These are phyloP conservation scores for Cercospora zeae-maydis DNA, from an alignment of 2,329 filamentous ascomycete genomes.

Conservation along the genomic window DNA sequence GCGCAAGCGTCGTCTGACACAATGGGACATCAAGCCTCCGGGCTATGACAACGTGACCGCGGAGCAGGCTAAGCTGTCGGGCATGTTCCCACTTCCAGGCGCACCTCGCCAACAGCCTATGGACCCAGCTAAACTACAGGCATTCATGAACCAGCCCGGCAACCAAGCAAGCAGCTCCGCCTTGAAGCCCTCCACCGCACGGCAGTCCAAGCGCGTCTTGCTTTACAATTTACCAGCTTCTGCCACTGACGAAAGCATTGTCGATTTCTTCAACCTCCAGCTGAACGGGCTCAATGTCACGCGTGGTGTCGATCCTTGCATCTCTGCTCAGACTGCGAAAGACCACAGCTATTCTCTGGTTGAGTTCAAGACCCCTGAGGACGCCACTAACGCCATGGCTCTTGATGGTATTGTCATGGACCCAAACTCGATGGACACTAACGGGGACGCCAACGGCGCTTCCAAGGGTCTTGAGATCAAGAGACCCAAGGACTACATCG, in stretches of 20 bases:
- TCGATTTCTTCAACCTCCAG: slow-evolving; percentile 91
- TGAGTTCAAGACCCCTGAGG: slow-evolving; percentile 82
- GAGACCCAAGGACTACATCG: slow-evolving; percentile 95
- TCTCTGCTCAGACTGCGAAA: slow-evolving; percentile 74
- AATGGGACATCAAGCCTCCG: slow-evolving; percentile 99
- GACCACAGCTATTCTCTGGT: slow-evolving; percentile 78
- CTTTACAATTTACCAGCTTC: slow-evolving; percentile 74
- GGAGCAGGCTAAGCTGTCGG: slow-evolving; percentile 95
- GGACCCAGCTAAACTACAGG: slow-evolving; percentile 89
- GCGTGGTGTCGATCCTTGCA: slow-evolving; percentile 76
- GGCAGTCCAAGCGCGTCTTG: slow-evolving; percentile 89
- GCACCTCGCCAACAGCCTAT: slow-evolving; percentile 92
- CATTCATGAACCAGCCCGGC: slow-evolving; percentile 88
- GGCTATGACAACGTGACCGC: slow-evolving; percentile 98
- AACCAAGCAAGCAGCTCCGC: slow-evolving; percentile 68
- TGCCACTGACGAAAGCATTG: slow-evolving; percentile 70
- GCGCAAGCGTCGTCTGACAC: slow-evolving; percentile 86
- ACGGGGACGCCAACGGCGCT: slow-evolving; percentile 53
- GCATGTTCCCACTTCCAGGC: slow-evolving; percentile 97
- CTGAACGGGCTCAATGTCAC: slow-evolving; percentile 95
- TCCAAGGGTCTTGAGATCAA: slow-evolving; percentile 66
- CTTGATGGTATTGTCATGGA: slow-evolving; percentile 87
- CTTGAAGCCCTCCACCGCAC: slow-evolving; percentile 86
- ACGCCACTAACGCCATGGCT: slow-evolving; percentile 87
- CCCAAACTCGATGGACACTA: slow-evolving; percentile 54